Evolutionary conservation across 1,139 yeast genomes (phyloP).

Genomic region (Starmera stellimalicola): DNA sequence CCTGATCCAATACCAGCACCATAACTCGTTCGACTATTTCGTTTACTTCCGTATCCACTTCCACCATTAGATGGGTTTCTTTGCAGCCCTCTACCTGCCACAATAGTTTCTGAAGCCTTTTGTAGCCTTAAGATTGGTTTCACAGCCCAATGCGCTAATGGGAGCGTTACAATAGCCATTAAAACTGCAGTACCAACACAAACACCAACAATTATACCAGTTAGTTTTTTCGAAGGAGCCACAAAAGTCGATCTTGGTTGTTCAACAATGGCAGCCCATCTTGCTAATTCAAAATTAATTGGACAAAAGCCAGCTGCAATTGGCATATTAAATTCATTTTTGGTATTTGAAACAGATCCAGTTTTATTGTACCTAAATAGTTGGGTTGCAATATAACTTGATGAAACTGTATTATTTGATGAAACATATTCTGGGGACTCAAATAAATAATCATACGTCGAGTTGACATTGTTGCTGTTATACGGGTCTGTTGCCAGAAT

Average conservation of each 20-base stretch:
- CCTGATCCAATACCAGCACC: constrained; percentile 3
- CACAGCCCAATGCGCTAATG: constrained; percentile 78
- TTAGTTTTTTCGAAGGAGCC: constrained; percentile 51
- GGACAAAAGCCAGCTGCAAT: constrained; percentile 70
- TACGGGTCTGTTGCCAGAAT: constrained; percentile 26
- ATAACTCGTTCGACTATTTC: background rate
- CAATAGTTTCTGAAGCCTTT: constrained; percentile 66
- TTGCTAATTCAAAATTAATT: constrained; percentile 36
- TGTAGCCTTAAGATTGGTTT: constrained; percentile 75
- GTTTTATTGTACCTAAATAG: constrained; percentile 29
- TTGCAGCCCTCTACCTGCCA: constrained; percentile 29
- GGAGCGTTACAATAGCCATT: constrained; percentile 67
- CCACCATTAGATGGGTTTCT: constrained; percentile 4
- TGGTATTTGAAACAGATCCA: constrained; percentile 44
- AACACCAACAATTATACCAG: constrained; percentile 67
- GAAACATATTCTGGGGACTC: constrained; percentile 18
- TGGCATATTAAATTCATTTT: constrained; percentile 29
- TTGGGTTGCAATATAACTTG: constrained; percentile 26
- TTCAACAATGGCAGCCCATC: constrained; percentile 76
- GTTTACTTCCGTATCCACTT: background rate
- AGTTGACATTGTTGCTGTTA: constrained; percentile 16
- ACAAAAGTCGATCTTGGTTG: constrained; percentile 52
- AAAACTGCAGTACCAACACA: constrained; percentile 73
- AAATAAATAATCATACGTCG: constrained; percentile 30
- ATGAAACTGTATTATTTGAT: constrained; percentile 11